Conservation (phyloP, 2,329 filamentous ascomycete species). For the Chaetothyriales sp. region DNA sequence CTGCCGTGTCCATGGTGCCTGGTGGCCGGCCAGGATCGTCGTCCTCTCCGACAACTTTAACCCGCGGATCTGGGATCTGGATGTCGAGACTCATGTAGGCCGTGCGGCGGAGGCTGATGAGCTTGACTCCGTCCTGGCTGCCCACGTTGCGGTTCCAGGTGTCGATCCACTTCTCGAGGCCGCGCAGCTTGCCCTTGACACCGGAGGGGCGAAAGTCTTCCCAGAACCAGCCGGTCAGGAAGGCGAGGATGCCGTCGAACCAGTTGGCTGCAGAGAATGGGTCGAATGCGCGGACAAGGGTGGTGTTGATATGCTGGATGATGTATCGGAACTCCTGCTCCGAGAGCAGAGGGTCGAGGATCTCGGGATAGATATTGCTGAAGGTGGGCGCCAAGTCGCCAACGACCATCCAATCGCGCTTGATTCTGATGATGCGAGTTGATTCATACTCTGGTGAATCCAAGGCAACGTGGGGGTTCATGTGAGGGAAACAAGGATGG, state of each 20-base stretch:
- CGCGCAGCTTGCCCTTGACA: conserved; percentile 56
- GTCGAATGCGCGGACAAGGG: conserved; percentile 63
- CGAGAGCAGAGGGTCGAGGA: conserved; percentile 70
- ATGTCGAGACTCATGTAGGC: conserved; percentile 62
- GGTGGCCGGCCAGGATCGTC: conserved; percentile 4
- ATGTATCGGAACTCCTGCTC: conserved; percentile 78
- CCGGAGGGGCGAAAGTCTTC: conserved; percentile 61
- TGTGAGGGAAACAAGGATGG: conserved; percentile 87
- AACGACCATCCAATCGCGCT: conserved; percentile 77
- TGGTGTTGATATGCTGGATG: conserved; percentile 67
- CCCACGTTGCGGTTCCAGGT: conserved; percentile 64
- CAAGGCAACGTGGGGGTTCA: conserved; percentile 78
- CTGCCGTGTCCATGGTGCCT: neutral
- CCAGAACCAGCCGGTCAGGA: conserved; percentile 87
- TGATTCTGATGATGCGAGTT: conserved; percentile 83
- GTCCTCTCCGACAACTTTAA: conserved; percentile 28
- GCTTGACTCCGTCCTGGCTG: conserved; percentile 50
- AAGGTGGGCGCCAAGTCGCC: conserved; percentile 88
- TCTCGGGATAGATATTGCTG: conserved; percentile 90
- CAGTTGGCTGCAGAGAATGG: conserved; percentile 66
- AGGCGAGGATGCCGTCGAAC: conserved; percentile 63
- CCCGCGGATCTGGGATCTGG: conserved; percentile 38
- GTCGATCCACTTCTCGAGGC: conserved; percentile 69
- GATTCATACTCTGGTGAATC: conserved; percentile 58
- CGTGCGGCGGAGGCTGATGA: conserved; percentile 66